Evolutionary conservation across 1,139 yeast species (phyloP), one percentile per base, ranked within the genome.

Genomic region (Scheffersomyces segobiensis): DNA sequence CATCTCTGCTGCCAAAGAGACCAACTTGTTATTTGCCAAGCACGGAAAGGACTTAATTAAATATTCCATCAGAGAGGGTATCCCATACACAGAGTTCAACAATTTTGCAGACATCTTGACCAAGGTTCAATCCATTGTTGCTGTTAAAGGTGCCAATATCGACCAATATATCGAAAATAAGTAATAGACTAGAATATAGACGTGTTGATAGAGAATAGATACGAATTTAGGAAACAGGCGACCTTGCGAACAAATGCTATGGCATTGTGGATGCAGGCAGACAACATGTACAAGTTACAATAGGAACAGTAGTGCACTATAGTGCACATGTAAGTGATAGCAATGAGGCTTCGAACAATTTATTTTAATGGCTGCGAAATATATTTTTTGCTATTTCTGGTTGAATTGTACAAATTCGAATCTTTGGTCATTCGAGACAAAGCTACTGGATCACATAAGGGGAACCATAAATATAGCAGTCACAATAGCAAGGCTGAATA

Each of bases 1-100:
- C 73, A 80, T 95, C 65, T 87, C 93, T 61, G 99, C 99, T 26
- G 98, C 98, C 46, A 88, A 89, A 70, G 98, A 95, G 73, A 93
- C 99, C 55, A 93, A 96, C 73, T 80, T 93, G 67, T 79, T 95
- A 65, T 95, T 95, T 74, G 99, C 99, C 57, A 95, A 93, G 77
- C 86, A 87, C 63, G 99, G 98, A 53, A 87, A 89, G 67, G 99
- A 95, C 72, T 83, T 95, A 66, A 89, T 95, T 65, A 88, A 87
- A 55, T 93, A 86, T 76, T 95, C 98, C 76, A 82, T 82, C 66
- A 79, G 88, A 52, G 96, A 93, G 71, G 78, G 82, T 53, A 90
- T 95, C 63, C 97, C 97, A 14, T 95, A 87, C 78, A 87, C 89
- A 53, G 96, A 89, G 70, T 95, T 96, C 74, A 85, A 85, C 64